Percentiles rank a stretch among this genome's conserved stretches.
Conservation (phyloP, 495 filamentous ascomycete species). For the Choiromyces venosus region DNA sequence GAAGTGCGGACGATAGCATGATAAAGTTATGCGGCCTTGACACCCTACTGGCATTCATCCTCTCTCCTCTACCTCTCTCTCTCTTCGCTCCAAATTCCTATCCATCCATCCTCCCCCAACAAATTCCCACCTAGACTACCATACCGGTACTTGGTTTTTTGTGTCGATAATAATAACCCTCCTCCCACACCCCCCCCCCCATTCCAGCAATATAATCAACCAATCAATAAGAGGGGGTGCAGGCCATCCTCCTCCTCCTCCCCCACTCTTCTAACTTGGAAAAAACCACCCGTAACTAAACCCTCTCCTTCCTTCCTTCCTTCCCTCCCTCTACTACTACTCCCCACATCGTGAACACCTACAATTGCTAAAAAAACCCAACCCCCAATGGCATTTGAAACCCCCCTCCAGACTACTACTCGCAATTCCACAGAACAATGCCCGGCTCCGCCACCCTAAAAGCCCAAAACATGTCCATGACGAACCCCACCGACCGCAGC, state of each 20-base stretch:
- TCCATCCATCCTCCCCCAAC: not conserved
- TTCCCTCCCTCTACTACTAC: not conserved
- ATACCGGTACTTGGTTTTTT: not conserved
- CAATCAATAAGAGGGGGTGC: not conserved
- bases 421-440: constrained; percentile 13
- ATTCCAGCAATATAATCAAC: not conserved
- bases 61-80: not conserved
- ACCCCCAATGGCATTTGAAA: not conserved
- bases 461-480: constrained; percentile 12
- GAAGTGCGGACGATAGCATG: not conserved
- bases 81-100: not conserved
- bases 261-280: not conserved
- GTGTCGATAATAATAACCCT: not conserved
- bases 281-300: not conserved
- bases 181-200: not conserved
- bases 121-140: not conserved
- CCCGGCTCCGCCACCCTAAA: constrained; percentile 29
- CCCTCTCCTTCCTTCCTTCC: not conserved
- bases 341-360: not conserved
- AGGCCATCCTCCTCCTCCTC: not conserved
- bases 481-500: too few relatives aligned
- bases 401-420: not conserved
- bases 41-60: not conserved
- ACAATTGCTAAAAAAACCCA: not conserved
- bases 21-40: not conserved